A percentile compares a stretch with the other conserved stretches of the same genome.
Conservation (phyloP, 768 basidiomycete species). For the Suillus plorans region DNA sequence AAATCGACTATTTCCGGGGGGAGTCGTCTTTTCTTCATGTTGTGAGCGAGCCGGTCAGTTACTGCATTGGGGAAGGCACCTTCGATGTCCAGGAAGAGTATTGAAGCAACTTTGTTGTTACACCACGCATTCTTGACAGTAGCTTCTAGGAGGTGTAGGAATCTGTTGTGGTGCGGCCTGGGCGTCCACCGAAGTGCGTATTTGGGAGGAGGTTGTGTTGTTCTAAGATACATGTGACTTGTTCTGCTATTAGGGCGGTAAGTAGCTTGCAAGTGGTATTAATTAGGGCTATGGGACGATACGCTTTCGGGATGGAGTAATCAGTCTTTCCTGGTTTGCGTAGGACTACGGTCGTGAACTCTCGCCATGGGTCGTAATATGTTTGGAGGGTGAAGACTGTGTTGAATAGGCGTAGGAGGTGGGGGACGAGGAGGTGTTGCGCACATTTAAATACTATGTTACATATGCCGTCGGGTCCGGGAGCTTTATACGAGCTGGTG, state of each 20-base stretch:
- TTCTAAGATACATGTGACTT: conserved; percentile 31
- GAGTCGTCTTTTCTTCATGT: conserved; percentile 30
- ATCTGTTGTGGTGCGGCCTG: conserved; percentile 26
- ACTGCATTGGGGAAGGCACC: conserved; percentile 36
- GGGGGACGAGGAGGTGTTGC: background rate
- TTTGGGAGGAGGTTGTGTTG: conserved; percentile 31
- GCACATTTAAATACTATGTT: conserved; percentile 23
- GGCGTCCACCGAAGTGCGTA: conserved; percentile 29
- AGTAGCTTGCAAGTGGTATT: conserved; percentile 33
- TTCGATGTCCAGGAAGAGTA: conserved; percentile 28
- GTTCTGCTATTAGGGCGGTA: conserved; percentile 22
- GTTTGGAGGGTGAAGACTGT: background rate
- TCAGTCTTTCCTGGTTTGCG: conserved; percentile 36
- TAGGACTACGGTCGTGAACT: background rate
- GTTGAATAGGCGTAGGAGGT: background rate
- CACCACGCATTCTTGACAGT: conserved; percentile 40
- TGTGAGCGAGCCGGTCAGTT: conserved; percentile 23
- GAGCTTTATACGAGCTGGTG: conserved; percentile 19
- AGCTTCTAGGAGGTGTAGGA: conserved; percentile 32
- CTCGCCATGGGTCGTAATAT: background rate
- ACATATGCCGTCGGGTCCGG: conserved; percentile 28
- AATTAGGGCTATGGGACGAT: conserved; percentile 38
- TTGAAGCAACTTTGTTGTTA: conserved; percentile 29
- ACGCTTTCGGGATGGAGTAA: conserved; percentile 35
- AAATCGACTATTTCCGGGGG: background rate